Base-by-base conservation (phyloP, 768 basidiomycete species). In the Boletellus ananiceps region DNA sequence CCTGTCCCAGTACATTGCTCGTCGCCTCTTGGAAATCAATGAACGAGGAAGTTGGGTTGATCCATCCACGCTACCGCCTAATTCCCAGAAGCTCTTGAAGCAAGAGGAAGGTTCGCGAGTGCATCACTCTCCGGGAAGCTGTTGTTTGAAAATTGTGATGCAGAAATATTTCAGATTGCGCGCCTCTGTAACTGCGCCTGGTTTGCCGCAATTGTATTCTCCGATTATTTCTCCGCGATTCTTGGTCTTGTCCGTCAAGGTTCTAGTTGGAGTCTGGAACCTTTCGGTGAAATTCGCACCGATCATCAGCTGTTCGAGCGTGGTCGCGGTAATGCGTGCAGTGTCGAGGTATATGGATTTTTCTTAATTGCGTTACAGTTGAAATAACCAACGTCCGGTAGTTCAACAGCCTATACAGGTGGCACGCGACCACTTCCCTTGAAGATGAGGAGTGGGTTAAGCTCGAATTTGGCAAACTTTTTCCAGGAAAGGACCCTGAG, bases 361-460 rank as follows among this genome's bases (percentile, higher is more conserved):
- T 6, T n/a, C n/a, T n/a, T n/a, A n/a, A 19, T 23, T 27, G 23
- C 18, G 31, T 5, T 34, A 34, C 2, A 8, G 11, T 11, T 27
- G 14, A 23, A 35, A 23, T 61, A 11, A 60, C 36, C 5, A 4
- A n/a, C 3, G 37, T 39, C 41, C 3, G 9, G 16, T 34, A 88
- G 84, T 92, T 92, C 72, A 92, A 92, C 58, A 86, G 85, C 57
- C 69, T 92, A 47, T 92, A 92, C 66, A 79, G 86, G 16, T 81
- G 90, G 90, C 90, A 93, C 40, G 84, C 90, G 1, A 90, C 89
- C 0, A 88, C 85, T 0, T 88, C 85, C 38, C 57, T 61, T 14
- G 74, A 77, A 46, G 89, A 91, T 46, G 89, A 87, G 61, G 66
- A 81, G 48, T 91, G 87, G 86, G 78, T 83, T 3, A 59, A 68